phyloP scores from a whole-genome alignment of 192 early-diverging fungal genomes.

The Coemansia sp. region DNA sequence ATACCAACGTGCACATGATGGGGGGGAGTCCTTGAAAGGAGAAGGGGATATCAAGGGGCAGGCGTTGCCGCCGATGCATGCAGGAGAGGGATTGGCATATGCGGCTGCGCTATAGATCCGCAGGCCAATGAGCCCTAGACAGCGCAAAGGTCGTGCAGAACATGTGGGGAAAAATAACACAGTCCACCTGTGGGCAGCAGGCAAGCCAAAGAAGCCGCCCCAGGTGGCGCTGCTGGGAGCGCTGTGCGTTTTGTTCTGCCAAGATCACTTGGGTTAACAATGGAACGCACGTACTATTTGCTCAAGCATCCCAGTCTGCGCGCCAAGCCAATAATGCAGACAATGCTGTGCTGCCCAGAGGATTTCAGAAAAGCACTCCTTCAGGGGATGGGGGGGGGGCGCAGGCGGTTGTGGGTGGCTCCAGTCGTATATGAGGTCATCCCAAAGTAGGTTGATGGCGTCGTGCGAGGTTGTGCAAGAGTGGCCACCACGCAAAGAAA shows the following conservation, averaged over 20 bases:
- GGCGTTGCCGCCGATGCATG: slow-evolving; percentile 1
- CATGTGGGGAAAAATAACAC: neutral
- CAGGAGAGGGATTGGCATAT: slow-evolving; percentile 8
- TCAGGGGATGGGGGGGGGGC: neutral
- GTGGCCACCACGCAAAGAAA: neutral
- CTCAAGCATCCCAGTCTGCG: neutral
- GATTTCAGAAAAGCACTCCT: neutral
- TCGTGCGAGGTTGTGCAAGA: neutral
- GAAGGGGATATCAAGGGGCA: neutral
- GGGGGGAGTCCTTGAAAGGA: neutral
- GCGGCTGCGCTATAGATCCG: slow-evolving; percentile 1
- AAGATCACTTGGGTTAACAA: neutral
- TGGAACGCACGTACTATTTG: slow-evolving; percentile 1
- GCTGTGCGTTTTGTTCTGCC: neutral
- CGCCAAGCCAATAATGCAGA: neutral
- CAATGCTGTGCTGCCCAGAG: neutral
- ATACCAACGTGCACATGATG: neutral
- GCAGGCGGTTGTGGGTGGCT: too few species aligned
- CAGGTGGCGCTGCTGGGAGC: neutral
- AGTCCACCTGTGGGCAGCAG: neutral
- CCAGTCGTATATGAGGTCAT: neutral
- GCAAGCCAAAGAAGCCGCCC: neutral
- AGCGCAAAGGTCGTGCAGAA: neutral
- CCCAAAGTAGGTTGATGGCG: neutral
- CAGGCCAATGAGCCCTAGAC: slow-evolving; percentile 13